Evolutionary conservation across 2,329 filamentous ascomycete species (phyloP), one percentile per base, ranked within the genome.

Genomic region (Leptosphaerulina australis): DNA sequence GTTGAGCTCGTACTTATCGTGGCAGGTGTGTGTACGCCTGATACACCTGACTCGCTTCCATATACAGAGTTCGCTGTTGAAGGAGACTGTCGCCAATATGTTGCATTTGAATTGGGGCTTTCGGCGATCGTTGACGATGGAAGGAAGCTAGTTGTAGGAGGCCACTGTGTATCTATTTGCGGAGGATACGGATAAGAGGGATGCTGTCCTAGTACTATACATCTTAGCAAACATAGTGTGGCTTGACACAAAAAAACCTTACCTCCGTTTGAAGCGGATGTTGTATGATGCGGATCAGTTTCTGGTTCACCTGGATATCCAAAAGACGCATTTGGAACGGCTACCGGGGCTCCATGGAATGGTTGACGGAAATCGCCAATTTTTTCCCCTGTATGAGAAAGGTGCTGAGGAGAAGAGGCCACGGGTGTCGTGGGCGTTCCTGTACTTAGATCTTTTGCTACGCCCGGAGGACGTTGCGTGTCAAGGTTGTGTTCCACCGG

Each of bases 401-500:
- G 60, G 22, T 70, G 60, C 20, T 60, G 68, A 17, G 81, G 80
- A 9, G 81, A 80, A 3, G 80, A 80, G 6, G 79, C 73, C 8
- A 74, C 74, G 9, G 80, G 79, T 10, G 75, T 74, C 21, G 78
- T 75, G 8, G 75, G 68, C 14, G 70, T 69, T 18, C 62, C 71
- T 4, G 74, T 73, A 18, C 66, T 70, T 3, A 70, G 67, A 33
- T 81, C 80, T 45, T 79, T 79, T 8, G 75, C 74, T 25, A 57
- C 51, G 21, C 75, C 74, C 40, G 35, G 77, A 76, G 30, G 76
- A 65, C 77, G 77, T 61, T 77, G 78, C 49, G 78, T 76, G 29
- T 78, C 68, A 8, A 81, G 79, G 20, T 82, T 83, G 69, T 91
- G 89, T 58, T 96, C 91, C 17, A 97, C 92, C 0, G 92, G 90